Percentiles rank a stretch among this genome's conserved stretches.
Conservation (phyloP, 2,329 filamentous ascomycete species). For the Xylariaceae sp. region DNA sequence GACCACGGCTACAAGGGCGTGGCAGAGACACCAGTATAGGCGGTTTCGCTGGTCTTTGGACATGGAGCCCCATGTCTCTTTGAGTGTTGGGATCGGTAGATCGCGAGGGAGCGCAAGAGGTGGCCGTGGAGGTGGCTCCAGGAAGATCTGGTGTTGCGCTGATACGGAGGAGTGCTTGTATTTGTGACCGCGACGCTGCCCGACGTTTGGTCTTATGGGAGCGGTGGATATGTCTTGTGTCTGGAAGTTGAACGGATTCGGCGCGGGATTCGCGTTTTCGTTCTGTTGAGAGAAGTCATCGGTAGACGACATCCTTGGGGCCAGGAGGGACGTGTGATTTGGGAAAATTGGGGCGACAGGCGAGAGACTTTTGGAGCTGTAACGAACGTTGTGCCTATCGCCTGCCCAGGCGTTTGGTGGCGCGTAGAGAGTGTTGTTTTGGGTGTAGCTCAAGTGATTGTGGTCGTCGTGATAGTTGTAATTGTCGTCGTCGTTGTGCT, state of each 20-base stretch:
- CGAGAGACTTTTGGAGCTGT: slow-evolving; percentile 30
- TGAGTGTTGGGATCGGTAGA: slow-evolving; percentile 82
- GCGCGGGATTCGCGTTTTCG: slow-evolving; percentile 25
- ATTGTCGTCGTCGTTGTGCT: slow-evolving; percentile 3
- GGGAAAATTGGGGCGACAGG: slow-evolving; percentile 29
- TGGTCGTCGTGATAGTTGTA: not conserved
- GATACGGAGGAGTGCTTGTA: slow-evolving; percentile 97
- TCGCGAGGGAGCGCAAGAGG: slow-evolving; percentile 88
- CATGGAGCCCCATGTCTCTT: slow-evolving; percentile 87
- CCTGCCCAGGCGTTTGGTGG: slow-evolving; percentile 15
- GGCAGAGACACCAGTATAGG: slow-evolving; percentile 85
- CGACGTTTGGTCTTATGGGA: slow-evolving; percentile 79
- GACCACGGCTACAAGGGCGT: slow-evolving; percentile 76
- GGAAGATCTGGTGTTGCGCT: slow-evolving; percentile 85
- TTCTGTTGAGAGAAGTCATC: slow-evolving; percentile 18
- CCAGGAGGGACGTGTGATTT: slow-evolving; percentile 2
- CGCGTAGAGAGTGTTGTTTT: slow-evolving; percentile 9
- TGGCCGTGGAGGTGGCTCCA: slow-evolving; percentile 80
- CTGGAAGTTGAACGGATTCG: slow-evolving; percentile 91
- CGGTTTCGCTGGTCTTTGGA: slow-evolving; percentile 79
- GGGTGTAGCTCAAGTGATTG: slow-evolving; percentile 10
- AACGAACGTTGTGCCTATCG: slow-evolving; percentile 9
- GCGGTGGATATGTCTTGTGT: slow-evolving; percentile 71
- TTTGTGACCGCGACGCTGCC: slow-evolving; percentile 88
- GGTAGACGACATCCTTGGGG: slow-evolving; percentile 23